Conservation (phyloP, 1,284 basidiomycete genomes). For the Ustilago nuda region DNA sequence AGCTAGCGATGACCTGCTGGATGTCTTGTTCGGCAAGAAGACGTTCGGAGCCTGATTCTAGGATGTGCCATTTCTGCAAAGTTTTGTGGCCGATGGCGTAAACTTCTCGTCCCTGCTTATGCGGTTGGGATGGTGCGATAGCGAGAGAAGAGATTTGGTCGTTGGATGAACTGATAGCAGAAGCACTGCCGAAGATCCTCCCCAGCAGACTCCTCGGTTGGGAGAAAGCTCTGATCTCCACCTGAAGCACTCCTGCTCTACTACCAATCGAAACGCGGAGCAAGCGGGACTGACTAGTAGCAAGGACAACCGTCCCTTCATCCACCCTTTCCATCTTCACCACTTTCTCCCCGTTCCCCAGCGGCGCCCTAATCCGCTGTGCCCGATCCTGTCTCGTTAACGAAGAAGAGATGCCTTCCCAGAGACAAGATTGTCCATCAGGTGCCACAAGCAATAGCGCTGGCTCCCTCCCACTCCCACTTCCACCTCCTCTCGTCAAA, state of each 20-base stretch:
- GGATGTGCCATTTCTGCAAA: conserved; percentile 65
- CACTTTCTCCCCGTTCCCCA: conserved; percentile 45
- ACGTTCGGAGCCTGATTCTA: conserved; percentile 54
- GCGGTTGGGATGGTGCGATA: conserved; percentile 34
- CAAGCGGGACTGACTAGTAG: conserved; percentile 56
- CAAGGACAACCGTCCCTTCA: conserved; percentile 38
- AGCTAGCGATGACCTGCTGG: conserved; percentile 56
- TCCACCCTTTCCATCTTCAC: conserved; percentile 47
- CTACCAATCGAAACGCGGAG: conserved; percentile 49
- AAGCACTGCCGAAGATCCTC: conserved; percentile 56
- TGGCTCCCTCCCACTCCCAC: conserved; percentile 40
- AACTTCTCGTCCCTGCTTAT: conserved; percentile 43
- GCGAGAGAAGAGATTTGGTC: conserved; percentile 55
- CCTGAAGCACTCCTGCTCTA: conserved; percentile 51
- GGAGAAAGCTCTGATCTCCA: conserved; percentile 49
- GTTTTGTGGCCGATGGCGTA: conserved; percentile 57
- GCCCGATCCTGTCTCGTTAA: conserved; percentile 41
- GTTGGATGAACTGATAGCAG: conserved; percentile 36
- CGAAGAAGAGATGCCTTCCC: conserved; percentile 58
- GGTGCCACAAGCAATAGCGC: conserved; percentile 55
- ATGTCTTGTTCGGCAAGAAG: conserved; percentile 65
- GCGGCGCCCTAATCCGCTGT: conserved; percentile 34
- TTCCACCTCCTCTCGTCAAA: conserved; percentile 29
- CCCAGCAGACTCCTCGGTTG: conserved; percentile 61
- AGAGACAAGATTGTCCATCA: conserved; percentile 49